These are phyloP conservation scores for Suhomyces wounanorum DNA, from an alignment of 1,139 yeast genomes.

Conservation along the genomic window DNA sequence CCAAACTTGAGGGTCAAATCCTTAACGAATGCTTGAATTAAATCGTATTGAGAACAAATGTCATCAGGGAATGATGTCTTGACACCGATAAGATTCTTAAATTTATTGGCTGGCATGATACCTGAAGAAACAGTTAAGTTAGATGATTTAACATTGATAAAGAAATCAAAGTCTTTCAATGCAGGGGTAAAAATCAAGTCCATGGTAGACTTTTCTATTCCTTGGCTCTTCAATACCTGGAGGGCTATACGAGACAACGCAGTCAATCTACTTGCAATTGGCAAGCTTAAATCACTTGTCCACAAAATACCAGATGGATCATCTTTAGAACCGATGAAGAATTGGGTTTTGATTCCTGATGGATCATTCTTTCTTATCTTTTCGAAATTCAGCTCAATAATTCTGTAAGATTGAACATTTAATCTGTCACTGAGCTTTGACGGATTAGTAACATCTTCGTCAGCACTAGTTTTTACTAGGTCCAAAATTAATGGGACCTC, in stretches of 20 bases:
- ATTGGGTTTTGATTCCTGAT: constrained; percentile 72
- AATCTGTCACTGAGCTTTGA: constrained; percentile 61
- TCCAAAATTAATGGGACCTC: constrained; percentile 83
- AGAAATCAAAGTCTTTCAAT: constrained; percentile 79
- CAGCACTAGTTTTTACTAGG: constrained; percentile 51
- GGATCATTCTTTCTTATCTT: constrained; percentile 78
- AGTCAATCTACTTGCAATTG: constrained; percentile 84
- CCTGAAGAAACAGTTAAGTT: constrained; percentile 55
- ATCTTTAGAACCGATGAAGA: constrained; percentile 77
- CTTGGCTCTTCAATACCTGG: constrained; percentile 48
- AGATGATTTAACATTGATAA: constrained; percentile 55
- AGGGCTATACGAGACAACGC: constrained; percentile 81
- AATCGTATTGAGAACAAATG: constrained; percentile 51
- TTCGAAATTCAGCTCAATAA: constrained; percentile 63
- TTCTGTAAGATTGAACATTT: constrained; percentile 61
- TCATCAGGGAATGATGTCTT: constrained; percentile 48
- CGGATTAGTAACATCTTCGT: constrained; percentile 19
- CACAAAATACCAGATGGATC: constrained; percentile 85
- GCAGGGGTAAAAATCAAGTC: constrained; percentile 76
- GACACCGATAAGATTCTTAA: constrained; percentile 61
- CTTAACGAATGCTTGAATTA: constrained; percentile 52
- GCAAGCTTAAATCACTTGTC: constrained; percentile 70
- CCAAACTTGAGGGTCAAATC: constrained; percentile 60
- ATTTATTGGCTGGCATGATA: constrained; percentile 53
- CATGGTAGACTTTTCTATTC: constrained; percentile 48